Evolutionary conservation across 371 early-diverging fungal species (phyloP).

Genomic region (Polyrhizophydium stewartii): DNA sequence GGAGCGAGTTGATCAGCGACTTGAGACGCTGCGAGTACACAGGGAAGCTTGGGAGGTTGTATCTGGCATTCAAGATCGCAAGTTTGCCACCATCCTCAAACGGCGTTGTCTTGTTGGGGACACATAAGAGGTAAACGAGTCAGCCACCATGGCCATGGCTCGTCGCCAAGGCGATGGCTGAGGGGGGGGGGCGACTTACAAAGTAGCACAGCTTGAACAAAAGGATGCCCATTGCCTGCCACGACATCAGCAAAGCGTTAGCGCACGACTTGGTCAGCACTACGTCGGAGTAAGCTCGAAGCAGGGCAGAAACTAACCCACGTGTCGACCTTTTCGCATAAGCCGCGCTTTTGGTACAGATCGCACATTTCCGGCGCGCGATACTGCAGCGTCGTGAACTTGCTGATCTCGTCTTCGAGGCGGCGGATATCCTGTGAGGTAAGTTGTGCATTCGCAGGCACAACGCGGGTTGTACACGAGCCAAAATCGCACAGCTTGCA

Average conservation of each 20-base stretch:
- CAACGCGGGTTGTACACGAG: constrained; percentile 68
- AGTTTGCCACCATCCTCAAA: constrained; percentile 85
- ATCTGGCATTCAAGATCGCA: constrained; percentile 86
- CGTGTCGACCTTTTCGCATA: constrained; percentile 83
- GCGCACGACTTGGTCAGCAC: constrained; percentile 25
- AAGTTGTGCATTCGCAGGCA: constrained; percentile 47
- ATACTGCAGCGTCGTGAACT: constrained; percentile 88
- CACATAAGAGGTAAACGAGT: constrained; percentile 13
- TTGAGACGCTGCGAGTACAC: constrained; percentile 60
- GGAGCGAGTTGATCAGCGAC: constrained; percentile 62
- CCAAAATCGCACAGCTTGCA: constrained; percentile 95
- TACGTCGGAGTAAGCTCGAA: background rate
- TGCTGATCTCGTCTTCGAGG: constrained; percentile 85
- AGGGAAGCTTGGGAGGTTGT: constrained; percentile 68
- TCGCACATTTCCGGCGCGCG: constrained; percentile 92
- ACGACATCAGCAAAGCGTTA: constrained; percentile 1
- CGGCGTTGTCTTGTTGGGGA: constrained; percentile 75
- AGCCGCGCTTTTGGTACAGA: constrained; percentile 72
- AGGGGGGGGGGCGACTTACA: constrained; percentile 19
- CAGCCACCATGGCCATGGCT: background rate
- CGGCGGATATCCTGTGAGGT: constrained; percentile 52
- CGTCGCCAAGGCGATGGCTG: background rate
- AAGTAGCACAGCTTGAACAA: constrained; percentile 72
- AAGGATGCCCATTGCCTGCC: constrained; percentile 81
- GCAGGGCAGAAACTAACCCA: constrained; percentile 30